A percentile compares a stretch with the other conserved stretches of the same genome.
Evolutionary conservation across 2,329 filamentous ascomycete genomes (phyloP).

Genomic region (Beauveria sp.): DNA sequence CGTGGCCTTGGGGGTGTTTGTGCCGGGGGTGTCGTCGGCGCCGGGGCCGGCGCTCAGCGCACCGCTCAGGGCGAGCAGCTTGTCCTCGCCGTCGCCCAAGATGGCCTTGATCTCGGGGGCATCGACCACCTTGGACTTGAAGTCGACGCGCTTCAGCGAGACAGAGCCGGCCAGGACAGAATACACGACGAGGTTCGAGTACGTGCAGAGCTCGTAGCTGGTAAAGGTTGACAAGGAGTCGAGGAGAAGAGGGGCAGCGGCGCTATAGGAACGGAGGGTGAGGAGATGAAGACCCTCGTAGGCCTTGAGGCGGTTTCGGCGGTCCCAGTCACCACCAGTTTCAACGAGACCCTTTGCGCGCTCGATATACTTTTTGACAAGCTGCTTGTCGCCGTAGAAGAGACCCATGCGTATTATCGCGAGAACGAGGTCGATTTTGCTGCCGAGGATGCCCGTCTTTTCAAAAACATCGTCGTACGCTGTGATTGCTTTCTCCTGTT

Average conservation of each 20-base stretch:
- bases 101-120: constrained; percentile 98
- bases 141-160: constrained; percentile 92
- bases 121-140: constrained; percentile 98
- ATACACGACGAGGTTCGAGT: constrained; percentile 90
- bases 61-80: constrained; percentile 73
- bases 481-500: constrained; percentile 84
- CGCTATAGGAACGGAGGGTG: constrained; percentile 82
- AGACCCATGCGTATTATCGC: constrained; percentile 93
- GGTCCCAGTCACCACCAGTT: constrained; percentile 95
- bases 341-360: constrained; percentile 86
- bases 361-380: constrained; percentile 91
- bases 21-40: constrained; percentile 68
- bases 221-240: constrained; percentile 98
- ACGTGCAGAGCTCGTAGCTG: constrained; percentile 96
- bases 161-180: constrained; percentile 91
- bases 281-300: constrained; percentile 93
- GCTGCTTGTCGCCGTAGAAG: constrained; percentile 88
- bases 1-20: constrained; percentile 43
- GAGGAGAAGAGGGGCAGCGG: constrained; percentile 85
- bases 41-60: constrained; percentile 74
- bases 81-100: constrained; percentile 81
- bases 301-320: constrained; percentile 94
- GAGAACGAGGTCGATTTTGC: constrained; percentile 93
- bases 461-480: constrained; percentile 91
- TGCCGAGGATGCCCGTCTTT: constrained; percentile 93